Conservation (phyloP, 2,329 filamentous ascomycete genomes). For the Arthroderma uncinatum region DNA sequence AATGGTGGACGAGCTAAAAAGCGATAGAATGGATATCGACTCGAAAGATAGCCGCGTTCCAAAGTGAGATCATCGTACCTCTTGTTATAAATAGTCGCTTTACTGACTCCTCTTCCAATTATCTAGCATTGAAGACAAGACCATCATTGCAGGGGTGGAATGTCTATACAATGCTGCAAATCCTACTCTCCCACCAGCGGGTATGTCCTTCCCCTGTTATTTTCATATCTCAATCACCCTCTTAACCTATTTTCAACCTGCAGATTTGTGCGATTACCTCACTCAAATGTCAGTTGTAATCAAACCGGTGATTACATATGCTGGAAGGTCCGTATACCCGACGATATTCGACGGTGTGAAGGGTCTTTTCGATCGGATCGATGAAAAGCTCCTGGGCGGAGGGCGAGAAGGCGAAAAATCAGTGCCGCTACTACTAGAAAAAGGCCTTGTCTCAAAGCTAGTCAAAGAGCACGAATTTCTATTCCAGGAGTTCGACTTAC, state of each 20-base stretch:
- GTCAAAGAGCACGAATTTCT: slow-evolving; percentile 24
- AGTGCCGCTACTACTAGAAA: slow-evolving; percentile 9
- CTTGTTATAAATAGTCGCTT: not conserved
- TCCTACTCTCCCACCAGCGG: slow-evolving; percentile 16
- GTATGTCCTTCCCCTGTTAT: slow-evolving; percentile 18
- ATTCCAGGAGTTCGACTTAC: slow-evolving; percentile 24
- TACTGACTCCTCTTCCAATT: slow-evolving; percentile 2
- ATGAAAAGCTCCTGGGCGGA: slow-evolving; percentile 17
- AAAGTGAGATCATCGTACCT: slow-evolving; percentile 16
- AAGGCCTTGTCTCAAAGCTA: slow-evolving; percentile 20
- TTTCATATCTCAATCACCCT: slow-evolving; percentile 12
- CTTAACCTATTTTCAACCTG: slow-evolving; percentile 13
- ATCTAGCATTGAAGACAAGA: slow-evolving; percentile 23
- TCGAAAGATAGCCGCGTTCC: slow-evolving; percentile 34
- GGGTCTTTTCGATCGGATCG: slow-evolving; percentile 24
- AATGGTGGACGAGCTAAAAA: slow-evolving; percentile 37
- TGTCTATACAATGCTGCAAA: slow-evolving; percentile 32
- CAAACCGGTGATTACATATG: slow-evolving; percentile 23
- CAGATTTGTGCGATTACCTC: slow-evolving; percentile 25
- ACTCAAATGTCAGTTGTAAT: slow-evolving; percentile 22
- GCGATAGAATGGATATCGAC: slow-evolving; percentile 59
- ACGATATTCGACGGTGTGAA: slow-evolving; percentile 28
- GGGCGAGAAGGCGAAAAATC: not conserved
- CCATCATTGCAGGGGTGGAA: slow-evolving; percentile 29
- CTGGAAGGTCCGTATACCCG: slow-evolving; percentile 26